Evolutionary conservation across 352 stramenopile genomes (phyloP), one percentile per base, ranked within the genome.

Genomic region (Phytophthora kernoviae): DNA sequence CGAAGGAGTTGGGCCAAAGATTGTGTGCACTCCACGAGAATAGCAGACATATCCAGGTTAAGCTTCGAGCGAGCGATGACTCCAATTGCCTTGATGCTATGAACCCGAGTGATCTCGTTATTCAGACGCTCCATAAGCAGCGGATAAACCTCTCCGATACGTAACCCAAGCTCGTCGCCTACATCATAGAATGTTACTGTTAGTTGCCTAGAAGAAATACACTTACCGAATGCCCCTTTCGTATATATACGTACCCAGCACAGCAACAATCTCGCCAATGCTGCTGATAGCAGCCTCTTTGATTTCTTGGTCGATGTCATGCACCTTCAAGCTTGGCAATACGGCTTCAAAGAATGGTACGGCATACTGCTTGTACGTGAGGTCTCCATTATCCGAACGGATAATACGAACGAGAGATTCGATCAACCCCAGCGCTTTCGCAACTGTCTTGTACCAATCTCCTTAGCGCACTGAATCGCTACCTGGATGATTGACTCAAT

Each of bases 281-380:
- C 91, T 96, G 51, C 75, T 87, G 57, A 98, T 97, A 9, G 91
- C 91, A 50, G 94, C 91, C 63, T 99, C 97, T 66, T 99, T 99
- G 62, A 99, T 99, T 79, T 99, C 97, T 75, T 99, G 96, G 61
- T 99, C 97, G 48, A 99, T 97, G 64, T 99, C 97, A 65, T 98
- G 82, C 4, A 94, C 93, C 55, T 96, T 88, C 30, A 99, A 80
- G n/a, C 92, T 95, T 26, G 96, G 94, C 62, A 99, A 70, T 14
- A 99, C 90, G 5, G 95, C 93, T 32, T 94, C 75, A 58, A 97
- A 98, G 8, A 99, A 80, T 14, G 83, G 71, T 43, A 86, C 60
- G 0, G 96, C 93, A 47, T 92, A 79, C 21, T 70, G 59, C 57
- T 83, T 81, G 48, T 73, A 71, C 21, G 68, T 58, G 20, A 62